Percentiles rank a stretch among this genome's conserved stretches.
Evolutionary conservation across 495 filamentous ascomycete species (phyloP).

Genomic region (Pseudevernia furfuracea): DNA sequence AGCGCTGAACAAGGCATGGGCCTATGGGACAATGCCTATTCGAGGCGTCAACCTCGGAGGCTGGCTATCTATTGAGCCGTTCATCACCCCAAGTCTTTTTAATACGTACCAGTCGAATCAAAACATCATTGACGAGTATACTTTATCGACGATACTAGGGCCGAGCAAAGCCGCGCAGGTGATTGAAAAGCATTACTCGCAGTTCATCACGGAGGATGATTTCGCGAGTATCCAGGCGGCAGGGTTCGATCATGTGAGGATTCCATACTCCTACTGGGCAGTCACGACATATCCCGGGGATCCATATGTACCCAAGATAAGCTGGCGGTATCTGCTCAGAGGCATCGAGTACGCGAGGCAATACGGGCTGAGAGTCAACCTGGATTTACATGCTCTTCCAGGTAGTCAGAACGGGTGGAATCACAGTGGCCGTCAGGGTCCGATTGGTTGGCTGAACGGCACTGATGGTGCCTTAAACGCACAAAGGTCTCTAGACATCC

Average conservation of each 20-base stretch:
- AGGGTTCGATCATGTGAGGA: slow-evolving; percentile 91
- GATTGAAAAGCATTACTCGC: slow-evolving; percentile 84
- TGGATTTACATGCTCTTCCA: slow-evolving; percentile 81
- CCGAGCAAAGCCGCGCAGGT: slow-evolving; percentile 47
- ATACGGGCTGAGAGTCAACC: slow-evolving; percentile 86
- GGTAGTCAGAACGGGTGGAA: slow-evolving; percentile 91
- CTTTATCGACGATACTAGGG: slow-evolving; percentile 63
- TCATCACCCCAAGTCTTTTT: slow-evolving; percentile 91
- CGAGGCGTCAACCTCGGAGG: slow-evolving; percentile 91
- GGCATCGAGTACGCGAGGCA: slow-evolving; percentile 91
- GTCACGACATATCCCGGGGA: slow-evolving; percentile 78
- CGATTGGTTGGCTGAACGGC: slow-evolving; percentile 74
- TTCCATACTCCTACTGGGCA: slow-evolving; percentile 94
- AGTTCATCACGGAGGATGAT: slow-evolving; percentile 74
- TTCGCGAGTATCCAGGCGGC: slow-evolving; percentile 79
- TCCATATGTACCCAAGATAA: slow-evolving; percentile 76
- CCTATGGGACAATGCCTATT: slow-evolving; percentile 73
- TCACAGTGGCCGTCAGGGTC: slow-evolving; percentile 68
- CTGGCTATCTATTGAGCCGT: slow-evolving; percentile 91
- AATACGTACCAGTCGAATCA: slow-evolving; percentile 50
- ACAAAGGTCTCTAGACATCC: slow-evolving; percentile 71
- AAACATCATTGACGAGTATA: slow-evolving; percentile 82
- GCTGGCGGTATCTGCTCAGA: slow-evolving; percentile 90
- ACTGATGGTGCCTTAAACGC: slow-evolving; percentile 54
- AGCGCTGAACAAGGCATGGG: slow-evolving; percentile 56